Base-by-base conservation (phyloP, 73 alveolate species). In the Paramecium sonneborni region DNA sequence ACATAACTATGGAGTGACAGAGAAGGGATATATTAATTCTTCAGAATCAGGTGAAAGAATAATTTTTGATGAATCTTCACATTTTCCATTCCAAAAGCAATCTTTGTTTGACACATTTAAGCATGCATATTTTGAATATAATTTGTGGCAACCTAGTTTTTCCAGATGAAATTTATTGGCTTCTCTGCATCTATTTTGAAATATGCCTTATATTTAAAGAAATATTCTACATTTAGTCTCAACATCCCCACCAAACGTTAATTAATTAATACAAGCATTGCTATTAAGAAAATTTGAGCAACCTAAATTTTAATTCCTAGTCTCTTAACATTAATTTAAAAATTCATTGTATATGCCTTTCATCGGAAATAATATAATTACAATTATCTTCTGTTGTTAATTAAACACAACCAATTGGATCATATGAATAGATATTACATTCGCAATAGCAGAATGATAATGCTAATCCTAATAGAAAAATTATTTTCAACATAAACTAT, bases 81-180 rank as follows among this genome's bases (percentile, higher is more conserved):
- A 76, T 12, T 5, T 6, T 30, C 37, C 69, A 76, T 35, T 76
- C 88, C 88, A 76, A 35, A 76, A 18, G 8, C 88, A 76, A 35
- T 76, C 38, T 15, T n/a, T 20, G 26, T 39, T 39, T 11, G 8
- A 1, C 7, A 76, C 88, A 76, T 34, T 76, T 5, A 28, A 0
- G 39, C 88, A 76, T 15, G 88, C 58, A 32, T 32, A 76, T 35
- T 26, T n/a, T 76, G 88, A 76, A 28, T 5, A 76, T 18, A 15
- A n/a, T 11, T n/a, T 4, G 21, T 7, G 3, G 23, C 88, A 76
- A 15, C 88, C 88, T 2, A 76, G 3, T 1, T 38, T n/a, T 24
- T 30, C 34, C 26, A 76, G 18, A 76, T 37, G 38, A 23, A 28
- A 39, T 8, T 12, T 10, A 1, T 24, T 26, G 62, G 18, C 87